Evolutionary conservation across 805 yeast species (phyloP).

Genomic region (Schizosaccharomyces octosporus): DNA sequence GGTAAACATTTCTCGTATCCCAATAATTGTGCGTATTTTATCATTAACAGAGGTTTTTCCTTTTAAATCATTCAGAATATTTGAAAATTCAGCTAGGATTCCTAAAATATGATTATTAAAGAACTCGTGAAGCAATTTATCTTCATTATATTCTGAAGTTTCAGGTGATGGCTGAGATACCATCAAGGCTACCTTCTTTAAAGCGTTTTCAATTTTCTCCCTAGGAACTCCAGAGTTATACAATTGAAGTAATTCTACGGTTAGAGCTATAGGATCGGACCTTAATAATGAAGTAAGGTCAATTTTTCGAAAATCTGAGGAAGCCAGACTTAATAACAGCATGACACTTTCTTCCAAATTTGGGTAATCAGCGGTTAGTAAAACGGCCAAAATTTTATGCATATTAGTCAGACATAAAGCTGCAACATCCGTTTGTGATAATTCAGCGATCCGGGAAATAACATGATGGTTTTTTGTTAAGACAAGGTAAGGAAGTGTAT

Average conservation of each 20-base stretch:
- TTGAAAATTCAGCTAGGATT: constrained; percentile 54
- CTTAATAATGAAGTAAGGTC: constrained; percentile 12
- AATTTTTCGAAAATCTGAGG: constrained; percentile 21
- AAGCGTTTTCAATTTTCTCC: constrained; percentile 5
- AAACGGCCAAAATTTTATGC: constrained; percentile 30
- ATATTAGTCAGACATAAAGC: constrained; percentile 26
- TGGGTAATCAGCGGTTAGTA: constrained; percentile 26
- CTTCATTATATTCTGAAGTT: not conserved
- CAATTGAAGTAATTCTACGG: constrained; percentile 18
- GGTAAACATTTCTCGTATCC: constrained; percentile 41
- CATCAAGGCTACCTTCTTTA: constrained; percentile 5
- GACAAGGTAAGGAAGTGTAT: constrained; percentile 53
- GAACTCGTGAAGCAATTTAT: constrained; percentile 15
- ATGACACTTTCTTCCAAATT: constrained; percentile 27
- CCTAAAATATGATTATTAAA: constrained; percentile 43
- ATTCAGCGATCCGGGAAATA: constrained; percentile 34
- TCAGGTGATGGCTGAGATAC: not conserved
- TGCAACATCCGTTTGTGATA: constrained; percentile 21
- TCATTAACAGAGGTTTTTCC: constrained; percentile 52
- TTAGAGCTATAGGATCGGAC: constrained; percentile 9
- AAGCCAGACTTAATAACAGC: constrained; percentile 27
- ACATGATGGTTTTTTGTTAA: constrained; percentile 39
- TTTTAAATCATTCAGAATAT: constrained; percentile 45
- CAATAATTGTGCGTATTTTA: constrained; percentile 45
- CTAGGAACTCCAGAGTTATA: constrained; percentile 11